A percentile compares a stretch with the other conserved stretches of the same genome.
Conservation (phyloP, 306 rosid genomes). For the Medicago arabica region DNA sequence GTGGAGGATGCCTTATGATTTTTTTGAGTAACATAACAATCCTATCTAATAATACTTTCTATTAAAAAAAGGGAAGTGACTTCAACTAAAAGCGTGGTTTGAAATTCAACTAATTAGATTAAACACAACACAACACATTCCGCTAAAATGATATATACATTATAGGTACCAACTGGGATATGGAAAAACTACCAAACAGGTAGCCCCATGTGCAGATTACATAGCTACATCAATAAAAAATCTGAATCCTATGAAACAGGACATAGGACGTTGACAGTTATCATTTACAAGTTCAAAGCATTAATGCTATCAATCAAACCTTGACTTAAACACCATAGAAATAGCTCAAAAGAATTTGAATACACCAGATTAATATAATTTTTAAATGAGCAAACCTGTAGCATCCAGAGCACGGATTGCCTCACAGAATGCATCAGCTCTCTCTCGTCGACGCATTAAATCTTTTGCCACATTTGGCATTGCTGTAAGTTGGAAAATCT, state of each 20-base stretch:
- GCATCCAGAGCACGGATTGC: constrained; percentile 98
- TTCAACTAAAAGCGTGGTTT: constrained; percentile 1
- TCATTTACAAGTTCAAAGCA: not conserved
- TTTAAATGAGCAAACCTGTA: constrained; percentile 64
- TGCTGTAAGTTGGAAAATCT: constrained; percentile 86
- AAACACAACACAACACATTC: constrained; percentile 12
- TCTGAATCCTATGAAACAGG: constrained; percentile 17
- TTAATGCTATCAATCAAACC: not conserved
- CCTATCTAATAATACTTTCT: not conserved
- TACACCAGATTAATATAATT: constrained; percentile 3
- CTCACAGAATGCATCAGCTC: constrained; percentile 88
- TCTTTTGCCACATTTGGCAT: constrained; percentile 60
- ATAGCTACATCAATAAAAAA: not conserved
- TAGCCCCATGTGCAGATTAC: not conserved
- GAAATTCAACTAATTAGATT: constrained; percentile 15
- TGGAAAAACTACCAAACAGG: constrained; percentile 6
- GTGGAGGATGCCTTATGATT: constrained; percentile 1
- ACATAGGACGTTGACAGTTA: not conserved
- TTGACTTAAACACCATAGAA: constrained; percentile 20
- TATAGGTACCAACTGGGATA: not conserved
- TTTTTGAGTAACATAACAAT: not conserved
- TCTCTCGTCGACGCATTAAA: constrained; percentile 68
- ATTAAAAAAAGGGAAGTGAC: not conserved
- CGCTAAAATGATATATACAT: not conserved
- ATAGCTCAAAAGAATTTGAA: constrained; percentile 6